These are phyloP conservation scores for Tricholoma terreum DNA, from an alignment of 768 basidiomycete genomes.

Conservation along the genomic window DNA sequence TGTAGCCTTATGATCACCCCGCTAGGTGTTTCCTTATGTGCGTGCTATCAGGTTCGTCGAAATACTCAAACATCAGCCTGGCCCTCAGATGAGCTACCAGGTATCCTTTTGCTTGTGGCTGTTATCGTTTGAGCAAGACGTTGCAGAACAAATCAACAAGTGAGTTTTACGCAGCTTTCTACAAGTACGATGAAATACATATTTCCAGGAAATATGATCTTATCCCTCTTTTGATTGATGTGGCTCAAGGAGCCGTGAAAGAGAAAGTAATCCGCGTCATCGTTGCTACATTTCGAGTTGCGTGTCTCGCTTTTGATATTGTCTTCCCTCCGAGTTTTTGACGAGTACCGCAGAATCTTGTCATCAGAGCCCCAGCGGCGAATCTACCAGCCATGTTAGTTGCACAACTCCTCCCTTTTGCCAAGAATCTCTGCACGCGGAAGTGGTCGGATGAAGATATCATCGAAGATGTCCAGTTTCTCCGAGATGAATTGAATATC, in stretches of 20 bases:
- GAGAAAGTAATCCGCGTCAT: constrained; percentile 96
- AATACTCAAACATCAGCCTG: constrained; percentile 74
- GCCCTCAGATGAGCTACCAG: constrained; percentile 95
- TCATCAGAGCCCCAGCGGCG: constrained; percentile 81
- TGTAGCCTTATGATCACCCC: constrained; percentile 9
- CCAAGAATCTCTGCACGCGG: constrained; percentile 74
- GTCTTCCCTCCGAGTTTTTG: constrained; percentile 10
- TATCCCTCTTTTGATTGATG: constrained; percentile 76
- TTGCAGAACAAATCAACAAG: constrained; percentile 88
- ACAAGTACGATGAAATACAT: neutral
- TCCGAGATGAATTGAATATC: constrained; percentile 79
- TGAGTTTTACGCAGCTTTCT: constrained; percentile 31
- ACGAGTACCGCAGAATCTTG: constrained; percentile 64
- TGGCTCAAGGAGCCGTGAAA: constrained; percentile 88
- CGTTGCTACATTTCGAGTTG: constrained; percentile 85
- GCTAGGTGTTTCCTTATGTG: neutral
- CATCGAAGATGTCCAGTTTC: constrained; percentile 84
- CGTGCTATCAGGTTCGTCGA: constrained; percentile 63
- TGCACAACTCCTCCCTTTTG: constrained; percentile 80
- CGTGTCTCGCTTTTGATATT: constrained; percentile 1
- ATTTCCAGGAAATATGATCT: constrained; percentile 78
- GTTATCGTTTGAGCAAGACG: constrained; percentile 82
- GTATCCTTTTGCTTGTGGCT: constrained; percentile 92
- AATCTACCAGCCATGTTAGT: constrained; percentile 94
- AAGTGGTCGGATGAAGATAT: constrained; percentile 98